Evolutionary conservation across 306 rosid species (phyloP), one percentile per base, ranked within the genome.

Genomic region (Trifolium pratense): DNA sequence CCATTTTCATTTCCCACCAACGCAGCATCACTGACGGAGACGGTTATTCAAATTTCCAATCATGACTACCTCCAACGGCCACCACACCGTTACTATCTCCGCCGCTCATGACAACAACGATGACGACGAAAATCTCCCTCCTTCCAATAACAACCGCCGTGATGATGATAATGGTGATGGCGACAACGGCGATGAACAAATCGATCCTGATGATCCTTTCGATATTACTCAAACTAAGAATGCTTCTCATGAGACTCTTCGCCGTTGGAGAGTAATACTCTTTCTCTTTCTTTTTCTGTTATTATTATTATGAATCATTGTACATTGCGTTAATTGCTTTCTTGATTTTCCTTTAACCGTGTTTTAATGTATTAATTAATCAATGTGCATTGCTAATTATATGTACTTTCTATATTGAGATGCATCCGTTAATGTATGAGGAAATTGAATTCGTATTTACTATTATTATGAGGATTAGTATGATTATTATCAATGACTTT

Each of bases 171-270:
- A 67, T 0, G 68, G 51, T 1, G 53, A 72, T 1, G 69, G 63
- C 0, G 74, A 67, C 1, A 83, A 78, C n/a, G 61, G 68, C 2
- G 68, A 32, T 1, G 53, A 65, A 14, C 55, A 13, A 4, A 23
- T 23, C 3, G 82, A 70, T 66, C 82, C 82, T 1, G 75, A 70
- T 6, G 92, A 89, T 78, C 98, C 98, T 29, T 93, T 93, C 9
- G 94, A 93, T 53, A 79, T 93, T 31, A 63, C 88, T 1, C 79
- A 84, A 13, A 93, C 98, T 16, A 93, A 93, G 80, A 91, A 91
- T 59, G 98, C 84, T 0, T 80, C 97, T 6, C 84, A n/a, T 3
- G 92, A 81, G 66, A 83, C 91, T 37, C 96, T 93, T 71, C 73
- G 60, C 11, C 92, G 98, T 31, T 93, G 80, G 82, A 60, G 76